Base-by-base conservation (phyloP, 768 basidiomycete genomes). In the Tremella fuciformis region DNA sequence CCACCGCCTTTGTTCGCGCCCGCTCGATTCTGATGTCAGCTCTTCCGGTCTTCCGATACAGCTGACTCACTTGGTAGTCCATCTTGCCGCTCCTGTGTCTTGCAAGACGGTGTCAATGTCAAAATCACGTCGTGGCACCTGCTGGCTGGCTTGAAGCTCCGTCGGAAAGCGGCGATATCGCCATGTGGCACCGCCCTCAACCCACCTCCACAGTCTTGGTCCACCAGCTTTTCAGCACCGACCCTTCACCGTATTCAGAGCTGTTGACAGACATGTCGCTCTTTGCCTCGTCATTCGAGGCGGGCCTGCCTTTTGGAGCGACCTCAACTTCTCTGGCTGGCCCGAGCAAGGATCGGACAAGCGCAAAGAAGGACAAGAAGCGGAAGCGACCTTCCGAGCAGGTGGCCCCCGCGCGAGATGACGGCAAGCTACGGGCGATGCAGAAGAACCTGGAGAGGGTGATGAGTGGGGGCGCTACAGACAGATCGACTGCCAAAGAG, bases 1-100 rank as follows among this genome's bases (percentile, higher is more conserved):
- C 75, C 75, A 38, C 68, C 62, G 25, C 75, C 75, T 62, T 76
- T 74, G 50, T 74, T 73, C 38, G 73, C 74, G 55, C 75, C 75
- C 41, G 72, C 73, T 66, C 75, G 67, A 63, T 76, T 75, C 67
- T 76, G 62, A 25, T 53, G 40, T 55, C 47, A 46, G 29, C 22
- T 52, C 24, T 24, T 3, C 51, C 38, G 29, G 4, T 9, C 51
- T 37, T 37, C 4, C 6, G 11, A 34, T 41, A 7, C 26, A 48
- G 0, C 46, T 1, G 41, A 52, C 67, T 57, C 25, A 74, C 71
- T 65, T 70, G 68, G 52, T 70, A 70, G 62, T 70, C 71, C 67
- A 69, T 69, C 22, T 13, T 65, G 26, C 15, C 24, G 7, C 19
- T 50, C 8, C 29, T 34, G 29, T 34, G 29, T 34, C 29, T 34